phyloP scores from a whole-genome alignment of 495 filamentous ascomycete genomes.

The Penicillium dipodomyicola region DNA sequence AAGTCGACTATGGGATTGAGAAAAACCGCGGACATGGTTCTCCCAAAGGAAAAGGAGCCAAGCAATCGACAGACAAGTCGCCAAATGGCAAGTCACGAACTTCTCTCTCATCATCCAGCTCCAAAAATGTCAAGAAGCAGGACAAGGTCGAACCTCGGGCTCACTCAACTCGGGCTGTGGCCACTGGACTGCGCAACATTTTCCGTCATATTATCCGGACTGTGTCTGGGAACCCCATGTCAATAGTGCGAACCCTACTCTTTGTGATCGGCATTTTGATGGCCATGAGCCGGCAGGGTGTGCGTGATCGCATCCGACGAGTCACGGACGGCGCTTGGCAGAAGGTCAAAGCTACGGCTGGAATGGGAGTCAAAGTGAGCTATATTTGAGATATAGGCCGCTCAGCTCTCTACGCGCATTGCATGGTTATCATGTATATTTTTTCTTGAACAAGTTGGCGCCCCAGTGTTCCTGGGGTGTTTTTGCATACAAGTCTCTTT shows the following conservation, averaged over 20 bases:
- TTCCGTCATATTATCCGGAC: constrained; percentile 60
- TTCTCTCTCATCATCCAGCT: constrained; percentile 31
- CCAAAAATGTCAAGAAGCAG: constrained; percentile 42
- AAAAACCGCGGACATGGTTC: constrained; percentile 37
- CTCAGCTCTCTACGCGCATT: constrained; percentile 9
- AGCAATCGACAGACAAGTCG: constrained; percentile 30
- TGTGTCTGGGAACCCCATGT: constrained; percentile 68
- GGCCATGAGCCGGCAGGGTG: constrained; percentile 68
- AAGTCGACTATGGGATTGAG: constrained; percentile 57
- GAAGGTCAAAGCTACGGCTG: constrained; percentile 80
- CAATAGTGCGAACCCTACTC: constrained; percentile 69
- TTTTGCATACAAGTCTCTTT: constrained; percentile 24
- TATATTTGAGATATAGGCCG: constrained; percentile 64
- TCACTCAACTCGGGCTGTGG: constrained; percentile 32
- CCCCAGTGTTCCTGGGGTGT: background rate
- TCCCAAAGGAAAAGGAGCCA: constrained; percentile 33
- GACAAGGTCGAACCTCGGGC: constrained; percentile 38
- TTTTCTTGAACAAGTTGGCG: constrained; percentile 10
- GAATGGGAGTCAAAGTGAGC: constrained; percentile 97
- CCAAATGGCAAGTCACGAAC: constrained; percentile 35
- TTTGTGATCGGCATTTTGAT: constrained; percentile 80
- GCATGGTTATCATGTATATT: constrained; percentile 22
- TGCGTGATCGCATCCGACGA: constrained; percentile 70
- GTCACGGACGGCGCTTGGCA: constrained; percentile 70
- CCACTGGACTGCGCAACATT: constrained; percentile 56